These are phyloP conservation scores for Boletus subparvulus DNA, from an alignment of 768 basidiomycete species.

Conservation along the genomic window DNA sequence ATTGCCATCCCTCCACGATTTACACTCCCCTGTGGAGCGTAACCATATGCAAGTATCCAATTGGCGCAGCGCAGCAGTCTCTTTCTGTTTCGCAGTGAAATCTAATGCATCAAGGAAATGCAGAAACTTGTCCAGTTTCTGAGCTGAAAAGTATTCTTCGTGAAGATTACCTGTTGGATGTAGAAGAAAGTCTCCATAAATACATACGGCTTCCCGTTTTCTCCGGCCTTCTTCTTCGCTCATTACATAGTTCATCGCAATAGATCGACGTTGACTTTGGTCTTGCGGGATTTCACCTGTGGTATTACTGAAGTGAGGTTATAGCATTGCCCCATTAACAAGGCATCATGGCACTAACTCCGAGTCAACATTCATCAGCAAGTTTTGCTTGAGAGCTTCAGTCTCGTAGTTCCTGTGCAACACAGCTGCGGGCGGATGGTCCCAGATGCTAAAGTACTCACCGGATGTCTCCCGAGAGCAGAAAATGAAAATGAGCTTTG, in stretches of 20 bases:
- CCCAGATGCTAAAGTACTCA: neutral
- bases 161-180: too few species aligned
- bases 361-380: too few species aligned
- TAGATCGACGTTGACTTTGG: too few species aligned
- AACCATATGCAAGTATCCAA: constrained; percentile 13
- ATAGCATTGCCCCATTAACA: neutral
- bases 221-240: neutral
- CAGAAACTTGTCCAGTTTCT: neutral
- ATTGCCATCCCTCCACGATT: neutral
- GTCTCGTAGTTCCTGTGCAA: neutral
- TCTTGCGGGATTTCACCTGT: too few species aligned
- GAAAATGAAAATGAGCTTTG: neutral
- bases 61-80: neutral
- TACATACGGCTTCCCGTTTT: neutral
- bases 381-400: neutral
- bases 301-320: too few species aligned
- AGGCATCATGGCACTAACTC: neutral
- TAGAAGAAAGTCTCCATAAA: neutral
- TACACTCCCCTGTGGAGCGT: neutral
- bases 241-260: too few species aligned
- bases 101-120: neutral
- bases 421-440: neutral
- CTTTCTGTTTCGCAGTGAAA: neutral
- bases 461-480: neutral
- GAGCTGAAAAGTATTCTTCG: neutral